Evolutionary conservation across 2,329 filamentous ascomycete species (phyloP).

Genomic region (Stagonosporopsis cucurbitacearum): DNA sequence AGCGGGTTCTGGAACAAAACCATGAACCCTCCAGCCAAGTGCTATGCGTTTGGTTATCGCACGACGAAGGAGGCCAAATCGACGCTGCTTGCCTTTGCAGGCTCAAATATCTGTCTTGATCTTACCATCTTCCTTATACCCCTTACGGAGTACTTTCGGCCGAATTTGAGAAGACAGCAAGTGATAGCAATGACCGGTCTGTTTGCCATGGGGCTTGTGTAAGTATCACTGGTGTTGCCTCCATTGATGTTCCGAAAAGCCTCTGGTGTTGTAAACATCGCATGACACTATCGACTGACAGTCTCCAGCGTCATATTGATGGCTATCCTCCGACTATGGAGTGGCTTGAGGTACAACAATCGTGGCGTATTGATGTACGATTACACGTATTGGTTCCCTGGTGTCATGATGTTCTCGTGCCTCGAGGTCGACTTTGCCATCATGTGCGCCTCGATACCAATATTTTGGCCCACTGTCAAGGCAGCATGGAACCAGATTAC

Average conservation of each 20-base stretch:
- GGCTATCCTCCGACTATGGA: conserved; percentile 40
- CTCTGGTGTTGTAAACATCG: background rate
- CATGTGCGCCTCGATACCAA: conserved; percentile 46
- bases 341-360: conserved; percentile 25
- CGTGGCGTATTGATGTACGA: conserved; percentile 27
- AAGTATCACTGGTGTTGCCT: background rate
- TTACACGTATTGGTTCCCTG: conserved; percentile 41
- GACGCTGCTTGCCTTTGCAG: conserved; percentile 32
- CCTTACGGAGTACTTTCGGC: conserved; percentile 33
- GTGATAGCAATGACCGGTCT: conserved; percentile 34
- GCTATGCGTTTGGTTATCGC: conserved; percentile 35
- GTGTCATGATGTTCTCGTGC: conserved; percentile 36
- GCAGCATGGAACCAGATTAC: conserved; percentile 37
- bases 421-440: conserved; percentile 46
- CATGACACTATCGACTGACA: conserved; percentile 5
- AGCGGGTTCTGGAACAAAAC: conserved; percentile 27
- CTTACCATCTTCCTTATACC: conserved; percentile 38
- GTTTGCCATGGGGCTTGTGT: conserved; percentile 1
- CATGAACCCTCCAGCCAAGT: conserved; percentile 24
- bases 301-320: conserved; percentile 35
- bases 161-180: conserved; percentile 31
- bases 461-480: conserved; percentile 46
- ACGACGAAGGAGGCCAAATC: conserved; percentile 22
- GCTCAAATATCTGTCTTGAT: conserved; percentile 42
- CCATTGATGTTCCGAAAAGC: background rate